Conservation (phyloP, 192 early-diverging fungal species). For the Entophlyctis luteolus region DNA sequence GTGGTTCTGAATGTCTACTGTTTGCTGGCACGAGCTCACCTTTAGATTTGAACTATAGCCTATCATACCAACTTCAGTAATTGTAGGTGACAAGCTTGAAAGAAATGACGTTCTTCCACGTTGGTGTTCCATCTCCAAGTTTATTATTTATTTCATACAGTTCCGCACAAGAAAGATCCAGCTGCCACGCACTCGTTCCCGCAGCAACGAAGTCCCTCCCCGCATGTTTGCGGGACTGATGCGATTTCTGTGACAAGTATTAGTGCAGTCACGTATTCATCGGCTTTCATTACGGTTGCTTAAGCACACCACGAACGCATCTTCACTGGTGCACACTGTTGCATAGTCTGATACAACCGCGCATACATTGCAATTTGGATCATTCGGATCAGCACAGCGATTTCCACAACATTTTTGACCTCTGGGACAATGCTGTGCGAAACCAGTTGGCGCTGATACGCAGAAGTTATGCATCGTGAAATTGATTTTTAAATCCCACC, state of each 20-base stretch:
- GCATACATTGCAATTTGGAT: conserved; percentile 8
- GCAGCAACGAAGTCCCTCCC: neutral
- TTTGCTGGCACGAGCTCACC: too few species aligned
- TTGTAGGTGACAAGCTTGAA: too few species aligned
- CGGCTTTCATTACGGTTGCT: neutral
- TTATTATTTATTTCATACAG: too few species aligned
- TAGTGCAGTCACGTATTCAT: neutral
- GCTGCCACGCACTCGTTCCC: conserved; percentile 6
- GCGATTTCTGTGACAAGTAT: neutral
- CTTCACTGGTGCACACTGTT: neutral
- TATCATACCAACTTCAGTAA: too few species aligned
- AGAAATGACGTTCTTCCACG: too few species aligned
- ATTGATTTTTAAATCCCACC: neutral
- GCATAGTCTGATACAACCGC: conserved; percentile 1
- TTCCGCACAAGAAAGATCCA: too few species aligned
- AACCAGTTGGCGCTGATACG: neutral
- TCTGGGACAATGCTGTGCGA: neutral
- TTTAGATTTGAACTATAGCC: too few species aligned
- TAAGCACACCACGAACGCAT: conserved; percentile 4
- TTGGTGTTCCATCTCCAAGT: too few species aligned
- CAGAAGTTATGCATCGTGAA: neutral
- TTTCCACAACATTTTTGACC: conserved; percentile 20
- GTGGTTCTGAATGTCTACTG: too few species aligned
- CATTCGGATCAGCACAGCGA: conserved; percentile 6
- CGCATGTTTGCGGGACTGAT: conserved; percentile 9